Base-by-base conservation (phyloP, 2,329 filamentous ascomycete genomes). In the Dryadomyces sulphureus region DNA sequence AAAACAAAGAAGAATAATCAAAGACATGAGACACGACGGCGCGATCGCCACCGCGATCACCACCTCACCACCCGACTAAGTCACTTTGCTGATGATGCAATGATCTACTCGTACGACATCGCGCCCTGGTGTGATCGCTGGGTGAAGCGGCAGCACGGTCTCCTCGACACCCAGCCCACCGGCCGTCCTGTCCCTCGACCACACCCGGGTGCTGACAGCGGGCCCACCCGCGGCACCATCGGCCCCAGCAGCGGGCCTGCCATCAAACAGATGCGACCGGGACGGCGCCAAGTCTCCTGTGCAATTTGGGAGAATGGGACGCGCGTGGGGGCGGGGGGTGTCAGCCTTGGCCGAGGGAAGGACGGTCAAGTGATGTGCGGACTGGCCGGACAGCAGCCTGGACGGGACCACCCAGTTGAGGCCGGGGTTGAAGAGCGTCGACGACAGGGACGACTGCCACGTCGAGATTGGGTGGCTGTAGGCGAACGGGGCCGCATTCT, bases 341-440 rank as follows among this genome's bases (percentile, higher is more conserved):
- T 32, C 16, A 7, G 11, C 7, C 4, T 32, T 32, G 27, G 27
- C 27, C 11, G 27, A 4, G 27, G 16, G 16, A 8, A 12, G 27
- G 27, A 32, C 11, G 27, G 4, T 8, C 9, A 32, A 32, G 27
- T 4, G 11, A n/a, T 24, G 2, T 27, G 21, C n/a, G n/a, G n/a
- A n/a, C n/a, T n/a, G n/a, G n/a, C n/a, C n/a, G n/a, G n/a, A n/a
- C 6, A 20, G 39, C 17, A 36, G 22, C 16, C 14, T 32, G 2
- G 46, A 40, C 2, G 51, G 42, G 3, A 45, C n/a, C 3, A 35
- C 22, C 49, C 49, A 52, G 40, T 45, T 51, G 42, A 52, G 30
- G 5, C 49, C 49, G 11, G 48, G 44, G 22, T 45, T 44, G 39
- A 49, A 48, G 14, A 48, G 20, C 3, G 20, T 19, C 2, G 30